These are phyloP conservation scores for Salvia hispanica DNA, from an alignment of 257 asterid species.

Conservation along the genomic window DNA sequence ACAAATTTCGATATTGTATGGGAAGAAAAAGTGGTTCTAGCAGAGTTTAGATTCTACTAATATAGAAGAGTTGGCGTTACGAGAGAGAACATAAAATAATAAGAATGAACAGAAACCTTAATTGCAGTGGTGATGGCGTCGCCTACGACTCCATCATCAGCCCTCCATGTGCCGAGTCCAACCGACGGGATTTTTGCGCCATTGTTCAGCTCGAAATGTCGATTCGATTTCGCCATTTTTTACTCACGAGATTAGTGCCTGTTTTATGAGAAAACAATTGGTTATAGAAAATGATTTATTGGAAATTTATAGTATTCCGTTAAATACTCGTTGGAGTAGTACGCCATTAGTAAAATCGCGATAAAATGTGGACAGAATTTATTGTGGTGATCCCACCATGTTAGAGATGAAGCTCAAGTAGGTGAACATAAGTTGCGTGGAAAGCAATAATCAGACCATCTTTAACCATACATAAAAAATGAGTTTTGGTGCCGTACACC, in stretches of 20 bases:
- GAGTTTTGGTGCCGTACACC: too few species aligned
- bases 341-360: too few species aligned
- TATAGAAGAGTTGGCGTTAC: not conserved
- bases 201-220: conserved; percentile 47
- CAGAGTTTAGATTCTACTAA: not conserved
- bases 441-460: too few species aligned
- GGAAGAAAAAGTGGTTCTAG: not conserved
- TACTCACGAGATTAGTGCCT: not conserved
- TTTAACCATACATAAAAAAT: too few species aligned
- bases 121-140: conserved; percentile 57
- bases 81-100: not conserved
- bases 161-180: conserved; percentile 73
- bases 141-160: conserved; percentile 57
- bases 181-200: conserved; percentile 67
- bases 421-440: too few species aligned
- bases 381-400: too few species aligned
- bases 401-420: too few species aligned
- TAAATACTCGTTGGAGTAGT: too few species aligned
- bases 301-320: too few species aligned
- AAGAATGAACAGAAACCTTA: conserved; percentile 36
- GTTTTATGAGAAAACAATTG: not conserved
- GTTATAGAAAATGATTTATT: not conserved
- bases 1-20: not conserved
- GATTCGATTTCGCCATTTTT: conserved; percentile 44
- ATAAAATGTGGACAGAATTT: too few species aligned